These are phyloP conservation scores for Naganishia cerealis DNA, from an alignment of 1,284 basidiomycete genomes.

Conservation along the genomic window DNA sequence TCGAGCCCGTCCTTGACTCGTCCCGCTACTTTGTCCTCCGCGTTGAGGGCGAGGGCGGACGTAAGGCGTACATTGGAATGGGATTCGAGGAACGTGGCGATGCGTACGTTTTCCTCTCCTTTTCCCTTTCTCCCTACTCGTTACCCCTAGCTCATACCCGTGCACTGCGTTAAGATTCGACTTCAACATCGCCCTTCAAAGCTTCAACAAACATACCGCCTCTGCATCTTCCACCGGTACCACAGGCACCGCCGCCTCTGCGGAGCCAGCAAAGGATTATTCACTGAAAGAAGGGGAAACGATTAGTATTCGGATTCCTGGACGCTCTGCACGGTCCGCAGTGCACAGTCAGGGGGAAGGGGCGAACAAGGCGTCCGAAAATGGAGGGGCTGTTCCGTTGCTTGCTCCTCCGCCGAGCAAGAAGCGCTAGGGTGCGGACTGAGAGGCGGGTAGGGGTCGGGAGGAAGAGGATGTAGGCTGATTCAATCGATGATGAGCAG, in stretches of 20 bases:
- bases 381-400: conserved; percentile 29
- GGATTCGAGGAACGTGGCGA: conserved; percentile 88
- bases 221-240: conserved; percentile 55
- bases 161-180: conserved; percentile 31
- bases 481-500: too few species aligned
- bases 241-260: conserved; percentile 55
- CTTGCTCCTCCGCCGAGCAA: conserved; percentile 36
- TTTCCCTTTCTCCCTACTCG: background rate
- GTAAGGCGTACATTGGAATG: conserved; percentile 88
- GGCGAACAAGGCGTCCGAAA: background rate
- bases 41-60: conserved; percentile 76
- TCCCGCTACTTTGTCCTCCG: conserved; percentile 93
- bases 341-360: background rate
- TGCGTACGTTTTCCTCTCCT: conserved; percentile 61
- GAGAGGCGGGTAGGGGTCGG: too few species aligned
- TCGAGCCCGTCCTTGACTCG: conserved; percentile 93
- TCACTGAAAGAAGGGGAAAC: conserved; percentile 95
- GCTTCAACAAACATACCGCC: conserved; percentile 76
- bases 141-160: background rate
- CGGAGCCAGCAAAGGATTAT: conserved; percentile 88
- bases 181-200: conserved; percentile 78
- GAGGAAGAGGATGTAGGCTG: too few species aligned
- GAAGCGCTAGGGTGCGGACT: conserved; percentile 21
- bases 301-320: conserved; percentile 86
- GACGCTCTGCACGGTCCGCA: conserved; percentile 51